Conservation (phyloP, 1,284 basidiomycete genomes). For the Cryptococcus deneoformans region DNA sequence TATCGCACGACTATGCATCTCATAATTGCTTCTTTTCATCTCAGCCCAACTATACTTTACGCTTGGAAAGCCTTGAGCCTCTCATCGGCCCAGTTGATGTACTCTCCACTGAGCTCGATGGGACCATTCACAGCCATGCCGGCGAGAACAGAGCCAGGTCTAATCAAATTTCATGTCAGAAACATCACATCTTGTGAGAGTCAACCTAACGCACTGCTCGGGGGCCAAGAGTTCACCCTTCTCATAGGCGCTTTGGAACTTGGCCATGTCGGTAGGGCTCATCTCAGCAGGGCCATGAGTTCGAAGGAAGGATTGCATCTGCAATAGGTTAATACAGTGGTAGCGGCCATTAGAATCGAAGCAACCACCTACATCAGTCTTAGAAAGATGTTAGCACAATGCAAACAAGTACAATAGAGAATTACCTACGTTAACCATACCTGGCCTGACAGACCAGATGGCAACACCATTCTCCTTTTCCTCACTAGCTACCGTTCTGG, state of each 20-base stretch:
- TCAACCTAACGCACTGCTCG: constrained; percentile 32
- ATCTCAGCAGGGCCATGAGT: constrained; percentile 43
- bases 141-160: constrained; percentile 53
- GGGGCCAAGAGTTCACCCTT: constrained; percentile 52
- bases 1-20: too few species aligned
- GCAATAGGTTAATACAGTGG: neutral
- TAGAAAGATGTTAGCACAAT: neutral
- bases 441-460: constrained; percentile 53
- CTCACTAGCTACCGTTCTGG: constrained; percentile 53
- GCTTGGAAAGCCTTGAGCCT: constrained; percentile 16
- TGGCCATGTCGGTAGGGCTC: constrained; percentile 43
- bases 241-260: constrained; percentile 51
- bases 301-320: constrained; percentile 50
- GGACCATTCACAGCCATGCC: constrained; percentile 49
- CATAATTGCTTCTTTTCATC: too few species aligned
- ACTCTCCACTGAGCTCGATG: constrained; percentile 49
- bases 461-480: constrained; percentile 49
- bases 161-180: constrained; percentile 6
- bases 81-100: constrained; percentile 52
- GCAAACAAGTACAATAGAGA: neutral
- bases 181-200: neutral
- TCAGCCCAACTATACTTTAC: neutral
- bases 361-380: constrained; percentile 14
- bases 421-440: constrained; percentile 52
- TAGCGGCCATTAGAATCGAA: neutral